Evolutionary conservation across 805 yeast species (phyloP).

Genomic region (Ogataea kodamae): DNA sequence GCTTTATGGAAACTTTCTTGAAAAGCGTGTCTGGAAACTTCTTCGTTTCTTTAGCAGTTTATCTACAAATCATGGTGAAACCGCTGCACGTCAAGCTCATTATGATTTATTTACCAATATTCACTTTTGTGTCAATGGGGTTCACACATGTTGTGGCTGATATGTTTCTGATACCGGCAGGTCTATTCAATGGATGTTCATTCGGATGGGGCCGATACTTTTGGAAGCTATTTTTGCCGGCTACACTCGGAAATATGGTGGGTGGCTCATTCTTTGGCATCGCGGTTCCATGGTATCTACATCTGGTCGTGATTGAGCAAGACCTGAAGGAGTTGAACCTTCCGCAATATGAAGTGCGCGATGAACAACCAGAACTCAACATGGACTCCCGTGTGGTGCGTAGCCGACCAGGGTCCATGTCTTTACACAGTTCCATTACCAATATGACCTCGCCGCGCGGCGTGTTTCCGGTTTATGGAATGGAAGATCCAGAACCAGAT

Average conservation of each 20-base stretch:
- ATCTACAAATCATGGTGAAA: slow-evolving; percentile 72
- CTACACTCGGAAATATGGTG: slow-evolving; percentile 67
- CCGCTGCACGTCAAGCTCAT: slow-evolving; percentile 73
- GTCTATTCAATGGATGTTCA: slow-evolving; percentile 63
- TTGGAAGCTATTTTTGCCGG: slow-evolving; percentile 73
- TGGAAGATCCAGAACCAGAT: slow-evolving; percentile 67
- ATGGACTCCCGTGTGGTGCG: slow-evolving; percentile 78
- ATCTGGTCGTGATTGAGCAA: slow-evolving; percentile 65
- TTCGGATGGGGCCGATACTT: slow-evolving; percentile 60
- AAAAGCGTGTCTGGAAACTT: slow-evolving; percentile 76
- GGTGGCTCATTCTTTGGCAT: slow-evolving; percentile 74
- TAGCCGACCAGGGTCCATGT: slow-evolving; percentile 18
- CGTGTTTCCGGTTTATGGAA: slow-evolving; percentile 75
- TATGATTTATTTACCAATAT: slow-evolving; percentile 63
- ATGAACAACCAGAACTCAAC: slow-evolving; percentile 76
- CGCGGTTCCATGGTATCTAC: slow-evolving; percentile 68
- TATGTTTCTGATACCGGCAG: slow-evolving; percentile 66
- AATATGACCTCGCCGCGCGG: slow-evolving; percentile 56
- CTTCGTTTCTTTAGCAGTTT: slow-evolving; percentile 70
- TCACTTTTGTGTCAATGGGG: slow-evolving; percentile 75
- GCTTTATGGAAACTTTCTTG: slow-evolving; percentile 63
- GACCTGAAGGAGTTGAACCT: slow-evolving; percentile 60
- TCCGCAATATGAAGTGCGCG: slow-evolving; percentile 68
- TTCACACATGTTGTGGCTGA: slow-evolving; percentile 82
- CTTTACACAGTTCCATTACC: slow-evolving; percentile 1